Base-by-base conservation (phyloP, 2,329 filamentous ascomycete species). In the Ophiocordyceps sinensis region DNA sequence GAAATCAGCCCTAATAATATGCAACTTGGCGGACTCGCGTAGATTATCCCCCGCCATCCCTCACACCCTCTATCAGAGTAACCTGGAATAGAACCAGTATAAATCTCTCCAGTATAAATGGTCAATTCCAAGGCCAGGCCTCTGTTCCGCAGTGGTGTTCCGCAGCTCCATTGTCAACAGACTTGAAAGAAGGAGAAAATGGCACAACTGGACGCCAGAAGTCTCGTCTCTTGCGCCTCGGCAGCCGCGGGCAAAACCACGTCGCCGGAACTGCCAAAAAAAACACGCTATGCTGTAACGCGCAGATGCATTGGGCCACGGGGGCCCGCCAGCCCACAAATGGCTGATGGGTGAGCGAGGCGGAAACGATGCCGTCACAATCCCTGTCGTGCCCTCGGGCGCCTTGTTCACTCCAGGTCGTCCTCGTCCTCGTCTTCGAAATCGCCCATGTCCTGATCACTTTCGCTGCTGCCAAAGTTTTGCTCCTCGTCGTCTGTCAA, bases 401-500 rank as follows among this genome's bases (percentile, higher is more conserved):
- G 6, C 43, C 43, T 1, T 47, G 45, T 3, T 57, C 51, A 39
- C 30, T 23, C 21, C 21, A 56, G 53, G 4, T 71, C 68, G 37
- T 75, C 73, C 14, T 74, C 73, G 10, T 71, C 69, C 7, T 73
- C 75, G 19, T 78, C 71, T 9, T 74, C 73, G 34, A 71, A 73
- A 37, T 81, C 77, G 28, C 73, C 72, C 61, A 74, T 68, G 21
- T 74, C 71, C 26, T 75, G 71, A 11, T 79, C 79, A 19, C 73
- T 76, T 49, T 85, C 82, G 51, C 80, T 85, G 14, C 80, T 81
- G 10, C 79, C 82, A 59, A 88, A 87, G 49, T 19, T 19, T 19
- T 88, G 82, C 40, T 83, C 76, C 49, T 85, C 82, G 49, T 83
- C 73, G 44, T 83, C 83, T 38, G 76, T 79, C 57, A 85, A 82